Percentiles rank a stretch among this genome's conserved stretches.
Evolutionary conservation across 441 rosid species (phyloP).

Genomic region (Geranium incanum): DNA sequence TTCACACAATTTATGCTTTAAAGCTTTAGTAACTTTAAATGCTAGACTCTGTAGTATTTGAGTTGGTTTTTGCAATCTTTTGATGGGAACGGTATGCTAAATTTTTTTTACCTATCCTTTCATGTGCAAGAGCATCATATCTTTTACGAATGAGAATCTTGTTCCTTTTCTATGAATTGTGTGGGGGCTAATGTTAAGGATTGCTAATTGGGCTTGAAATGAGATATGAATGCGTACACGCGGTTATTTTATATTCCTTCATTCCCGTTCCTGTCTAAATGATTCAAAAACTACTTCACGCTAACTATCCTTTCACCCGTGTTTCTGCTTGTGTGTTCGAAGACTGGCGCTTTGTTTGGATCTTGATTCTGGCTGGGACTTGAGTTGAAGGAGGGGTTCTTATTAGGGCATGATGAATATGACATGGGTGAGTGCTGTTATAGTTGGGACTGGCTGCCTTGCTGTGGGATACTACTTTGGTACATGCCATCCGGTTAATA

Average conservation of each 20-base stretch:
- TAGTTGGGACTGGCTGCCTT: slow-evolving; percentile 74
- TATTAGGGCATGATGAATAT: slow-evolving; percentile 41
- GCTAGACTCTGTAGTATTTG: not conserved
- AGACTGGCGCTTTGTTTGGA: not conserved
- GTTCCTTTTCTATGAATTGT: not conserved
- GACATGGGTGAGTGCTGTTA: slow-evolving; percentile 67
- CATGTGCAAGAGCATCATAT: not conserved
- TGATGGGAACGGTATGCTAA: not conserved
- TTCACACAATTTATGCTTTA: not conserved
- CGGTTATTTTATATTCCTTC: not conserved
- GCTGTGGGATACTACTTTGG: slow-evolving; percentile 80
- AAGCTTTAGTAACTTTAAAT: not conserved
- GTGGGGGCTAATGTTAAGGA: not conserved
- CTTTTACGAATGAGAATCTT: not conserved
- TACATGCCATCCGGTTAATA: slow-evolving; percentile 33
- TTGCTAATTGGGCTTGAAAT: not conserved
- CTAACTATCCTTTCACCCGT: not conserved
- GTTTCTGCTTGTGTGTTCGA: not conserved
- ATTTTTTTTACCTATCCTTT: not conserved
- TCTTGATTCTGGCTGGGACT: slow-evolving; percentile 2
- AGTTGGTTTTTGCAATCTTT: not conserved
- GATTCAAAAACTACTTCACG: not conserved
- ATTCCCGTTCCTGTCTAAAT: not conserved
- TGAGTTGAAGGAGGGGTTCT: not conserved
- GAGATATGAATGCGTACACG: not conserved